These are phyloP conservation scores for Mycena galericulata DNA, from an alignment of 768 basidiomycete genomes.

Conservation along the genomic window DNA sequence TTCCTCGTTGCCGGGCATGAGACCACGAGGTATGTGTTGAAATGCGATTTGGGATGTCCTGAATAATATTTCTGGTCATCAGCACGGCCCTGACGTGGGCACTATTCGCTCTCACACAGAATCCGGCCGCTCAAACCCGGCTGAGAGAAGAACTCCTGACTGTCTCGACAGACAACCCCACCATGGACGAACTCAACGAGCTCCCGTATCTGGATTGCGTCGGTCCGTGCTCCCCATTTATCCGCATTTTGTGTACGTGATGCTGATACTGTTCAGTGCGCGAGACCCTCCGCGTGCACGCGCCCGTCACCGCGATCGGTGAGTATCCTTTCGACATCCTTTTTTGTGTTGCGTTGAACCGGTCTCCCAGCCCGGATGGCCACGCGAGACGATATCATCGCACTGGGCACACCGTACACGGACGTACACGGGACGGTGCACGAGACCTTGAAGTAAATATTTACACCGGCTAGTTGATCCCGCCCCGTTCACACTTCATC, in stretches of 20 bases:
- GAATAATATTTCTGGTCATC: no score
- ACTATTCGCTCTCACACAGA: not conserved
- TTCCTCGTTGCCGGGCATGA: not conserved
- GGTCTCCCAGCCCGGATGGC: not conserved
- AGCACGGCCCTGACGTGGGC: constrained; percentile 1
- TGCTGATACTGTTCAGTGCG: not conserved
- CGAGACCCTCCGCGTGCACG: constrained; percentile 11
- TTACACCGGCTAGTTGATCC: no score
- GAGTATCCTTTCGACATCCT: not conserved
- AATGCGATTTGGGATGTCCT: no score
- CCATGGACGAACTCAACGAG: not conserved
- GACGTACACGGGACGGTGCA: not conserved
- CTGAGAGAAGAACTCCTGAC: not conserved
- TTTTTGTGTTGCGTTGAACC: not conserved
- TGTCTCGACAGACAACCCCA: not conserved
- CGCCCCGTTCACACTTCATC: not conserved
- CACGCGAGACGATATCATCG: constrained; percentile 11
- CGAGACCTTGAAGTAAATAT: not conserved
- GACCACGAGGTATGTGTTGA: not conserved
- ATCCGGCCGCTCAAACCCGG: not conserved
- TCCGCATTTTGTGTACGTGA: not conserved
- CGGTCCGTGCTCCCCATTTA: not conserved
- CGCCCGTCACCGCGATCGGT: not conserved
- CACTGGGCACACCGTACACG: not conserved
- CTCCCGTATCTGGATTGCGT: constrained; percentile 8